Conservation (phyloP, 73 alveolate species). For the Blepharisma japonicum region DNA sequence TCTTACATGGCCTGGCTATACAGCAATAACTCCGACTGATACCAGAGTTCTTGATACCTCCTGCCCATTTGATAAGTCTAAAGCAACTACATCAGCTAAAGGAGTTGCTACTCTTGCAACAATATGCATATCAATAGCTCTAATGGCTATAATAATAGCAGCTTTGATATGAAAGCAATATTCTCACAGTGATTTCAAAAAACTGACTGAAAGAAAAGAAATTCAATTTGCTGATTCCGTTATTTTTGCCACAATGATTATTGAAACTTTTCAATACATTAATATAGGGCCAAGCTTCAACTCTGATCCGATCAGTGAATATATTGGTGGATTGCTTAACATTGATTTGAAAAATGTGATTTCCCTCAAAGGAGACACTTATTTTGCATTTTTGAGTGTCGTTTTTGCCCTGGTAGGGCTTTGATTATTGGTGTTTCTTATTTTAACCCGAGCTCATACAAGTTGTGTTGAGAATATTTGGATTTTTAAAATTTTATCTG, state of each 20-base stretch:
- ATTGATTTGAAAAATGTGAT: not conserved
- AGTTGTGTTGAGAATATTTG: not conserved
- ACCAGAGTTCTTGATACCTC: not conserved
- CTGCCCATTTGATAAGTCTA: too few relatives aligned
- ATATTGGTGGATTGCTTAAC: not conserved
- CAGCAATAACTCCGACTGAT: too few relatives aligned
- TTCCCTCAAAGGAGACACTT: not conserved
- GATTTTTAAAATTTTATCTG: not conserved
- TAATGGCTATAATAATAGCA: too few relatives aligned
- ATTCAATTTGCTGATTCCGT: too few relatives aligned
- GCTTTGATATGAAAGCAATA: too few relatives aligned
- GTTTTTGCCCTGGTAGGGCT: not conserved
- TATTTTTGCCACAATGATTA: not conserved
- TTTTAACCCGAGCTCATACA: not conserved
- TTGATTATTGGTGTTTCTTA: not conserved
- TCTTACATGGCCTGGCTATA: too few relatives aligned
- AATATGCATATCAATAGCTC: too few relatives aligned
- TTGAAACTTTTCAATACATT: not conserved
- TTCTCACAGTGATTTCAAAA: too few relatives aligned
- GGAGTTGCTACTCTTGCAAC: too few relatives aligned
- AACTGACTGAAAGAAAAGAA: too few relatives aligned
- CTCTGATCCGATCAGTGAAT: not conserved
- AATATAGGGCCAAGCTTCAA: not conserved
- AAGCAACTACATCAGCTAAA: too few relatives aligned
- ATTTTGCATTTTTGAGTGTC: not conserved